Percentiles rank a stretch among this genome's conserved stretches.
phyloP scores from a whole-genome alignment of 768 basidiomycete genomes.

The Suillus plorans region DNA sequence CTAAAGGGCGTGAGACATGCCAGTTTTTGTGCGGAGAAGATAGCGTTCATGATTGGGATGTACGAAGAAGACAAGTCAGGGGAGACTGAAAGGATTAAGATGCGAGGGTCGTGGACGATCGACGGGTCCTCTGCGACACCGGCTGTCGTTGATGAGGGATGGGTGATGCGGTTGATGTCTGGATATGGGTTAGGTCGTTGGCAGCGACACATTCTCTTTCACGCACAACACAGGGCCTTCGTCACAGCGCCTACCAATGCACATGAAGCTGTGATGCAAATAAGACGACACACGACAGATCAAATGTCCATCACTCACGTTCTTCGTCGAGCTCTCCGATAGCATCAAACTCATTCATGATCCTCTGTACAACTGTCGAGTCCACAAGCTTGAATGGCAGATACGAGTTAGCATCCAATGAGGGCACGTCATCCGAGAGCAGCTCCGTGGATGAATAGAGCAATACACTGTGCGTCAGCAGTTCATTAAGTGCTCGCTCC shows the following conservation, averaged over 20 bases:
- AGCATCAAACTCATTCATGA: slow-evolving; percentile 61
- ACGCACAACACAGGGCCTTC: slow-evolving; percentile 88
- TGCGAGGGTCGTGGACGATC: slow-evolving; percentile 49
- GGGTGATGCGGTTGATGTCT: slow-evolving; percentile 66
- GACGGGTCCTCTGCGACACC: slow-evolving; percentile 32
- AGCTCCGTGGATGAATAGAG: slow-evolving; percentile 71
- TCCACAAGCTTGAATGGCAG: slow-evolving; percentile 82
- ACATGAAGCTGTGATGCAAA: slow-evolving; percentile 45
- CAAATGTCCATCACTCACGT: slow-evolving; percentile 41
- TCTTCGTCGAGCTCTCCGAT: slow-evolving; percentile 51
- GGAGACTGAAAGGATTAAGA: slow-evolving; percentile 86
- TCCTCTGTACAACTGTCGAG: slow-evolving; percentile 57
- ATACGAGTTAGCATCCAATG: slow-evolving; percentile 76
- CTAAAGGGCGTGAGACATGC: slow-evolving; percentile 43
- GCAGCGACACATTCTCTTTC: background rate
- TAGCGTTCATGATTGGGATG: slow-evolving; percentile 98
- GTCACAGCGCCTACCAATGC: slow-evolving; percentile 87
- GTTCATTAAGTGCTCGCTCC: slow-evolving; percentile 1
- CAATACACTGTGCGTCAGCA: slow-evolving; percentile 51
- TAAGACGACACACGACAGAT: background rate
- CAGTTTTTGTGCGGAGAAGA: slow-evolving; percentile 97
- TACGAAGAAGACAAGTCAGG: slow-evolving; percentile 89
- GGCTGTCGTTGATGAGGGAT: slow-evolving; percentile 28
- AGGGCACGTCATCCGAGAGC: slow-evolving; percentile 32
- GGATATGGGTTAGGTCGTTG: slow-evolving; percentile 35